These are phyloP conservation scores for Xylaria sp. DNA, from an alignment of 2,329 filamentous ascomycete genomes.

Conservation along the genomic window DNA sequence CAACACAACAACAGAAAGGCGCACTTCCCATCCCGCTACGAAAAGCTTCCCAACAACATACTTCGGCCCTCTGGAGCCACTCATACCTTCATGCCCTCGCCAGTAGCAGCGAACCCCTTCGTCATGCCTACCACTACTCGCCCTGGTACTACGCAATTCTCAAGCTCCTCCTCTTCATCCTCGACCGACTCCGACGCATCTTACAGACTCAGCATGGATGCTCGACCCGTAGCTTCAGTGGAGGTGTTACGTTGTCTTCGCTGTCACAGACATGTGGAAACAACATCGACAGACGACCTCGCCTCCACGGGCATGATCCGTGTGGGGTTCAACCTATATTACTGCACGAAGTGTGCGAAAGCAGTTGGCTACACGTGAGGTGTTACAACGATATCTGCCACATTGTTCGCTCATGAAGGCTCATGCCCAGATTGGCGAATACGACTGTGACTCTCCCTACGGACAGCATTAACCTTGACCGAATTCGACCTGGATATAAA, in stretches of 20 bases:
- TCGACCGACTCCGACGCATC: conserved; percentile 58
- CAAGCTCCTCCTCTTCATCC: conserved; percentile 53
- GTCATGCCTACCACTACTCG: conserved; percentile 50
- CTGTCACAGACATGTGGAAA: conserved; percentile 71
- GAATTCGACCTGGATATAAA: conserved; percentile 4
- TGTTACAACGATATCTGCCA: neutral
- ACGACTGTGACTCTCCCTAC: conserved; percentile 6
- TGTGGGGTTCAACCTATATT: conserved; percentile 73
- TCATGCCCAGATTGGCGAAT: conserved; percentile 1
- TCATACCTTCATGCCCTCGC: conserved; percentile 3
- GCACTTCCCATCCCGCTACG: neutral
- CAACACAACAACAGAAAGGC: conserved; percentile 20
- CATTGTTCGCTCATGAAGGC: conserved; percentile 7
- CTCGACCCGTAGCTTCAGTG: conserved; percentile 61
- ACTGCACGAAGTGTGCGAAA: conserved; percentile 72
- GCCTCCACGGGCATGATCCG: conserved; percentile 70
- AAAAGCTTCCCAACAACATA: neutral
- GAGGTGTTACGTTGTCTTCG: conserved; percentile 63
- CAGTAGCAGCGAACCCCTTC: conserved; percentile 21
- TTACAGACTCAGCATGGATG: conserved; percentile 61
- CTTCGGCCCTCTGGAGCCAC: neutral
- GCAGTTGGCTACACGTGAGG: conserved; percentile 72
- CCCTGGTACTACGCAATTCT: conserved; percentile 53
- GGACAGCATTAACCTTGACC: conserved; percentile 12
- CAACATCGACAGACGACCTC: conserved; percentile 69